These are phyloP conservation scores for Phaeosphaeriaceae sp. DNA, from an alignment of 2,329 filamentous ascomycete genomes.

Conservation along the genomic window DNA sequence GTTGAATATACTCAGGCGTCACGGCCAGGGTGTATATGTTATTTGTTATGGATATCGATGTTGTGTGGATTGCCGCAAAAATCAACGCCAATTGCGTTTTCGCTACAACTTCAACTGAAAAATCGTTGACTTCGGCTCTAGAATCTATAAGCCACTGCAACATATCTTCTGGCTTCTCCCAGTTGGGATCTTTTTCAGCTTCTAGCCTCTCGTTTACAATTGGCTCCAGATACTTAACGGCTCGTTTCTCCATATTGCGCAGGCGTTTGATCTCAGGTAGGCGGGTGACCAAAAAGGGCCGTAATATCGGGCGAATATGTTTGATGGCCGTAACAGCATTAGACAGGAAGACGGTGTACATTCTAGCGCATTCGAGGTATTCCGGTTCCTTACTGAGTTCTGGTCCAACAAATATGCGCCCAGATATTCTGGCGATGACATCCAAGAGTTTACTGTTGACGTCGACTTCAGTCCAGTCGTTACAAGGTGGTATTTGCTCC, in stretches of 20 bases:
- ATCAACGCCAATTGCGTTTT: slow-evolving; percentile 31
- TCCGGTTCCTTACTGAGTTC: slow-evolving; percentile 36
- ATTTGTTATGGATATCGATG: slow-evolving; percentile 32
- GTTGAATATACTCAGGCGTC: slow-evolving; percentile 51
- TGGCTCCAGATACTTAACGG: slow-evolving; percentile 25
- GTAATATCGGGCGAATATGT: slow-evolving; percentile 29
- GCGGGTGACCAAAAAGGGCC: slow-evolving; percentile 32
- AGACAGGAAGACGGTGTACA: slow-evolving; percentile 44
- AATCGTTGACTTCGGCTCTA: slow-evolving; percentile 12
- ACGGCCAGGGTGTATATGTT: slow-evolving; percentile 41
- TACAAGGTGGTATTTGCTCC: slow-evolving; percentile 34
- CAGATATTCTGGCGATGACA: slow-evolving; percentile 44
- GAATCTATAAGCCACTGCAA: slow-evolving; percentile 47
- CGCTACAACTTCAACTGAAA: slow-evolving; percentile 9
- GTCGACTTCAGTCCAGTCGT: slow-evolving; percentile 41
- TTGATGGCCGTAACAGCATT: slow-evolving; percentile 36
- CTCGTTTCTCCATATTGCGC: slow-evolving; percentile 20
- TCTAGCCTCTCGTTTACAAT: slow-evolving; percentile 32
- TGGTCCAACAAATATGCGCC: slow-evolving; percentile 42
- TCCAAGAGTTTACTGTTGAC: slow-evolving; percentile 37
- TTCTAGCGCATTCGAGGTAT: slow-evolving; percentile 36
- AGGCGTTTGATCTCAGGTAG: slow-evolving; percentile 32
- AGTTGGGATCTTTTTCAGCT: slow-evolving; percentile 34
- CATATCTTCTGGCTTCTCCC: slow-evolving; percentile 46
- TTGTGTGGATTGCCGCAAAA: slow-evolving; percentile 43